Evolutionary conservation across 192 early-diverging fungal species (phyloP), one percentile per base, ranked within the genome.

Genomic region (Coemansia sp.): DNA sequence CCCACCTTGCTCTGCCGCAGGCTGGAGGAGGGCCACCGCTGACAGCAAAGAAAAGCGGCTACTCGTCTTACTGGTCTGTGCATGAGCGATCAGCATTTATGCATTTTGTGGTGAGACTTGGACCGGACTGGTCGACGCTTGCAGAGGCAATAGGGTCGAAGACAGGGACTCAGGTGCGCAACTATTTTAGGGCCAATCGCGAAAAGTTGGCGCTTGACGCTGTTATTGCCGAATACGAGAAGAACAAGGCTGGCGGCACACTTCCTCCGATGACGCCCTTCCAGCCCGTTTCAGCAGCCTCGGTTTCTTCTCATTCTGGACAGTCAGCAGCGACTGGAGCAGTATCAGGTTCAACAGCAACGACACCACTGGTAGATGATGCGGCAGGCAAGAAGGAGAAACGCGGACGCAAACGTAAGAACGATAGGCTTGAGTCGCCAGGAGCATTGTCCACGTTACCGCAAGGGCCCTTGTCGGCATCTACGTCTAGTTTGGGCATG

Each of bases 11-110:
- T 11, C 5, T 59, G 39, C 1, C 57, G 39, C 57, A 59, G 15
- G 12, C 57, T 41, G 57, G 57, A 40, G 39, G 57, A 7, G 39
- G 46, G 3, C 63, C 51, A 2, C 46, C 65, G 15, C 63, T 72
- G 65, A 74, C 77, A 5, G 78, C 78, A 9, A 74, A 74, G 62
- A 82, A 82, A 47, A 82, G 72, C 68, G 73, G 82, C 12, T 88
- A 84, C 63, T 92, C 90, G 26, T 95, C 95, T 1, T 95, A 95
- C 65, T 97, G 95, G 95, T 89, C 94, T n/a, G 84, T 87, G 8
- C 85, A 86, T 19, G 95, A 97, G 68, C 88, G 87, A 36, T 72
- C 83, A 3, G 89, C 90, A 40, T 97, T 97, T 64, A 56, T 84
- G 45, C 82, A 87, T 11, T 87, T 86, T 42, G 54, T 93, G 41